These are phyloP conservation scores for Didymella arachidicola DNA, from an alignment of 2,329 filamentous ascomycete species.

Conservation along the genomic window DNA sequence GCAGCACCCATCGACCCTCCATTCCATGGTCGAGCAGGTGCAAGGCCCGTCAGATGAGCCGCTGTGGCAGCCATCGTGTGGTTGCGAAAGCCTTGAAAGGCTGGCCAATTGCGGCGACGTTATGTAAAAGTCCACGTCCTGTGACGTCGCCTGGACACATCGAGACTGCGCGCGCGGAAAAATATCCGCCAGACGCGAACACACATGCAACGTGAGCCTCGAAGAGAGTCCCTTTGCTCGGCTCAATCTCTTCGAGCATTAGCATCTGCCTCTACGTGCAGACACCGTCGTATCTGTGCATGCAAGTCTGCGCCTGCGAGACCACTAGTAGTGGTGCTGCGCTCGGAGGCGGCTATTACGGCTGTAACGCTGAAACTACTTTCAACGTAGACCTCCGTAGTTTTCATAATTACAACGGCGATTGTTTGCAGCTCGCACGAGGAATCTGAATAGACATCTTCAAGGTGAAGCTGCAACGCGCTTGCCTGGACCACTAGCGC, in stretches of 20 bases:
- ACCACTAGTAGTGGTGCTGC: background rate
- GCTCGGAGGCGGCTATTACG: background rate
- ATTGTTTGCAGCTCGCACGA: background rate
- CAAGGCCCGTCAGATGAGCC: slow-evolving; percentile 11
- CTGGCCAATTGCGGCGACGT: slow-evolving; percentile 16
- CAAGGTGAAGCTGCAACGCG: slow-evolving; percentile 8
- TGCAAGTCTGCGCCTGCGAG: background rate
- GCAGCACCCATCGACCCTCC: slow-evolving; percentile 6
- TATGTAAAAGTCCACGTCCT: slow-evolving; percentile 19
- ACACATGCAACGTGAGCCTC: background rate
- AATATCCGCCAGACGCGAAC: slow-evolving; percentile 12
- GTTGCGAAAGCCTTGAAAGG: slow-evolving; percentile 9
- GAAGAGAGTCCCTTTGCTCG: background rate
- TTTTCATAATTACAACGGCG: background rate
- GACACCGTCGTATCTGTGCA: background rate
- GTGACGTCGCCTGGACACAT: slow-evolving; percentile 21
- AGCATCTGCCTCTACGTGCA: background rate
- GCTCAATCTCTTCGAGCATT: background rate
- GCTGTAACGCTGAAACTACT: background rate
- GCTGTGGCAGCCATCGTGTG: slow-evolving; percentile 19
- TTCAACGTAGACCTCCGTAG: background rate
- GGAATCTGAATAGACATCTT: background rate
- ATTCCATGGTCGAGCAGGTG: slow-evolving; percentile 7
- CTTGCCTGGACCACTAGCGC: slow-evolving; percentile 19
- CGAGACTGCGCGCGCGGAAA: slow-evolving; percentile 15